A percentile compares a stretch with the other conserved stretches of the same genome.
Evolutionary conservation across 805 yeast genomes (phyloP).

Genomic region (Debaryomyces castellii): DNA sequence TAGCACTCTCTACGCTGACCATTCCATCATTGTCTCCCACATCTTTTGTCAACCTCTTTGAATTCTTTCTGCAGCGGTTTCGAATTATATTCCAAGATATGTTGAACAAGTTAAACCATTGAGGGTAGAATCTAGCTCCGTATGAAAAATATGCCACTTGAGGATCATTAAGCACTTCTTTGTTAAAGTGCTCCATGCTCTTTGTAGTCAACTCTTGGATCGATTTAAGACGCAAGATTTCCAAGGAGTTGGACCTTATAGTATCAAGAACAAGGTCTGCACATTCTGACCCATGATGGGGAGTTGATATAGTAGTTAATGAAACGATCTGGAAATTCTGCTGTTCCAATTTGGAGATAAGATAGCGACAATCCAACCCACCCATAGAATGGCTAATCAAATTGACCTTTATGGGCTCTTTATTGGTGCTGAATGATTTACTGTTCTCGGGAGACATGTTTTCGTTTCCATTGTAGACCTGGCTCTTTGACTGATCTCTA

Average conservation of each 20-base stretch:
- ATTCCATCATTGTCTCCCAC: conserved; percentile 77
- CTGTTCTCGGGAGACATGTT: conserved; percentile 1
- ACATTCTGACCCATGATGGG: conserved; percentile 82
- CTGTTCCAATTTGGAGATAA: conserved; percentile 54
- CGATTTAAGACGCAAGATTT: conserved; percentile 26
- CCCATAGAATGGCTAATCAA: conserved; percentile 93
- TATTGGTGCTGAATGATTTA: conserved; percentile 7
- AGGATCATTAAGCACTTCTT: conserved; percentile 51
- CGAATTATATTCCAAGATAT: conserved; percentile 63
- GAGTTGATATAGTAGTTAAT: conserved; percentile 83
- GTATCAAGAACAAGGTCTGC: conserved; percentile 64
- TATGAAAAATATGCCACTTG: conserved; percentile 74
- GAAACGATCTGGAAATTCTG: conserved; percentile 59
- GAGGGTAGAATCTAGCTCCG: conserved; percentile 73
- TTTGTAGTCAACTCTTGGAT: conserved; percentile 67
- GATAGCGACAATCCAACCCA: conserved; percentile 79
- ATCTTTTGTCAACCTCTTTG: background rate
- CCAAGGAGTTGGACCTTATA: conserved; percentile 15
- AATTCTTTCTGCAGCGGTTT: conserved; percentile 16
- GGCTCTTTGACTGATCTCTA: conserved; percentile 11
- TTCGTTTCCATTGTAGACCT: conserved; percentile 9
- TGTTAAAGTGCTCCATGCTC: conserved; percentile 55
- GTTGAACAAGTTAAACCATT: conserved; percentile 59
- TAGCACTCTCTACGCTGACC: conserved; percentile 73
- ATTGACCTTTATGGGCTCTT: conserved; percentile 54